Evolutionary conservation across 345 rosid genomes (phyloP).

Genomic region (Combretum micranthum): DNA sequence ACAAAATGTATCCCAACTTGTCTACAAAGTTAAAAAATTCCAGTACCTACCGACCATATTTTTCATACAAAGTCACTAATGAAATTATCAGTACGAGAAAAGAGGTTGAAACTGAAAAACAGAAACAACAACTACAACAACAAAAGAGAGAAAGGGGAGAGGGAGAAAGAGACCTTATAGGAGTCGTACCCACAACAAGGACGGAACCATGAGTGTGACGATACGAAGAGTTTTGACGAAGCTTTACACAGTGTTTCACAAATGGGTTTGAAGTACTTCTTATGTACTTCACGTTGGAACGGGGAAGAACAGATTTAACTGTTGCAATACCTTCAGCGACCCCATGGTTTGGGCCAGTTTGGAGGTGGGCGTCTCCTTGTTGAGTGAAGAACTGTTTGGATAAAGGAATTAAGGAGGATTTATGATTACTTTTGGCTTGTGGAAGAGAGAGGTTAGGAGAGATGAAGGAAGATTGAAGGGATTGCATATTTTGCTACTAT

Average conservation of each 20-base stretch:
- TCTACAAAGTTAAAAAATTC: not conserved
- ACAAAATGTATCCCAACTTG: too few relatives aligned
- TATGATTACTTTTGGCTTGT: not conserved
- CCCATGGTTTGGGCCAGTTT: not conserved
- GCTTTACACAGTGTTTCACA: slow-evolving; percentile 87
- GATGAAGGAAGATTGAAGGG: not conserved
- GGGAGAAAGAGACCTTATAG: slow-evolving; percentile 48
- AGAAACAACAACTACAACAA: not conserved
- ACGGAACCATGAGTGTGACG: slow-evolving; percentile 72
- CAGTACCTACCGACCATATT: too few relatives aligned
- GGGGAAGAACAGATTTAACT: slow-evolving; percentile 4
- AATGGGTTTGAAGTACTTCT: slow-evolving; percentile 75
- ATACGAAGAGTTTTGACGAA: slow-evolving; percentile 67
- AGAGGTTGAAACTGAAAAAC: not conserved
- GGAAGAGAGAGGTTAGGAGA: not conserved
- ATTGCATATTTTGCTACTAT: not conserved
- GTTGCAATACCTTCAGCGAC: not conserved
- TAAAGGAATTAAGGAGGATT: too few relatives aligned
- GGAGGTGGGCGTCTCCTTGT: not conserved
- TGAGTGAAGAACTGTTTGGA: not conserved
- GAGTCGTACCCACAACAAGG: slow-evolving; percentile 73
- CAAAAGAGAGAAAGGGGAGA: not conserved
- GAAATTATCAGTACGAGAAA: too few relatives aligned
- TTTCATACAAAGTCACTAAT: too few relatives aligned
- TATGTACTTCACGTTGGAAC: slow-evolving; percentile 43